These are phyloP conservation scores for Globisporangium spinosum DNA, from an alignment of 352 stramenopile genomes.

Conservation along the genomic window DNA sequence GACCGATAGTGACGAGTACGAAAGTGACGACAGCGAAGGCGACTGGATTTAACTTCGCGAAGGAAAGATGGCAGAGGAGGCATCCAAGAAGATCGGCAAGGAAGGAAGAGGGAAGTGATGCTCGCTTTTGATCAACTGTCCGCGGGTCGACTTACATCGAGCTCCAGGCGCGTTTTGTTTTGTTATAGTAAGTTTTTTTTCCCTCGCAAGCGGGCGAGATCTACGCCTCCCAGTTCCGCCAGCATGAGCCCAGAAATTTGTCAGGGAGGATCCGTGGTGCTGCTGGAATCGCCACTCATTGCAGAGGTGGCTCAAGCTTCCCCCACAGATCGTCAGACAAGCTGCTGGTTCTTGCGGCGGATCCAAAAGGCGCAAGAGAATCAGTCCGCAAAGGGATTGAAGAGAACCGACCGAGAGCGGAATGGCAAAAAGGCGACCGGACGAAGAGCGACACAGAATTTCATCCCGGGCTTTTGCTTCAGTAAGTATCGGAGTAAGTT, in stretches of 20 bases:
- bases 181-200: conserved; percentile 17
- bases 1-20: conserved; percentile 42
- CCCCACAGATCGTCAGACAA: not conserved
- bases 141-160: not conserved
- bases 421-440: not conserved
- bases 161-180: conserved; percentile 11
- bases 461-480: not conserved
- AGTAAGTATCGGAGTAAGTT: conserved; percentile 9
- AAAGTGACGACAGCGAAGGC: conserved; percentile 66
- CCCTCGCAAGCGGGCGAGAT: not conserved
- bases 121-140: conserved; percentile 3
- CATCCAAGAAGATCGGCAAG: not conserved
- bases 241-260: not conserved
- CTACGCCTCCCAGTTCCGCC: not conserved
- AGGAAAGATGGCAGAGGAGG: not conserved
- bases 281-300: not conserved
- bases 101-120: not conserved
- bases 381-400: not conserved
- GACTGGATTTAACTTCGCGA: conserved; percentile 60
- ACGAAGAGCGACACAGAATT: not conserved
- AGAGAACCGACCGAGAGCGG: not conserved
- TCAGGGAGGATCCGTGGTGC: not conserved
- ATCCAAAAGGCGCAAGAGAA: conserved; percentile 3
- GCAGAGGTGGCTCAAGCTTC: not conserved
- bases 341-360: not conserved